Base-by-base conservation (phyloP, 1,284 basidiomycete genomes). In the Cryptococcus jaspeensis region DNA sequence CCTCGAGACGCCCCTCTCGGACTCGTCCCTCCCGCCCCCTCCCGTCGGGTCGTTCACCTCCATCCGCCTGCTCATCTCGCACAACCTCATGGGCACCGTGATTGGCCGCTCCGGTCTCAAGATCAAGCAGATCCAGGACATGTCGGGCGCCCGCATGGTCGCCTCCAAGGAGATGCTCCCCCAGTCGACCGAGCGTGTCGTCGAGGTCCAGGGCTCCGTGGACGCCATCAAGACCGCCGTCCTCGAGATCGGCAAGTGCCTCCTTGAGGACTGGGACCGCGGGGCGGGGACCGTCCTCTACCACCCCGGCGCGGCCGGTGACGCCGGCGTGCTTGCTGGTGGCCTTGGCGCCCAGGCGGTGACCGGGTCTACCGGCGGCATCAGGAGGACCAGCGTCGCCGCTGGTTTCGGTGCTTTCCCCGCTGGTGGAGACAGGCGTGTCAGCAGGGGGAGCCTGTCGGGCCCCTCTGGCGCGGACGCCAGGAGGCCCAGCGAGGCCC, bases 81-180 rank as follows among this genome's bases (percentile, higher is more conserved):
- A 99, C 82, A 95, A 96, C 77, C 85, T 98, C 65, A 99, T 99
- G 96, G 96, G 96, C 54, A 95, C 93, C 56, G 92, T 99, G 78
- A 99, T 99, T 70, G 96, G 96, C 65, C 91, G 95, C 69, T 89
- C 82, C 59, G 96, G 96, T 64, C 86, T 91, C 77, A 99, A 98
- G 85, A 99, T 99, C 80, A 99, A 99, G 82, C 92, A 94, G 76
- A 99, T 99, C 76, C 96, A 99, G 77, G 96, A 99, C 78, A 83
- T 86, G 50, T 96, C 93, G 51, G 96, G 96, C 55, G 94, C 94
- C 22, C 87, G 95, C 57, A 93, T 99, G 87, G 90, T 96, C 56
- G 96, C 96, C 20, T 92, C 91, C 63, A 98, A 99, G 80, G 91
- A 97, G 70, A 97, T 99, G 91, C 86, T 99, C 35, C 94, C 96